Evolutionary conservation across 495 filamentous ascomycete species (phyloP), one percentile per base, ranked within the genome.

Genomic region (Acidomyces sp.): DNA sequence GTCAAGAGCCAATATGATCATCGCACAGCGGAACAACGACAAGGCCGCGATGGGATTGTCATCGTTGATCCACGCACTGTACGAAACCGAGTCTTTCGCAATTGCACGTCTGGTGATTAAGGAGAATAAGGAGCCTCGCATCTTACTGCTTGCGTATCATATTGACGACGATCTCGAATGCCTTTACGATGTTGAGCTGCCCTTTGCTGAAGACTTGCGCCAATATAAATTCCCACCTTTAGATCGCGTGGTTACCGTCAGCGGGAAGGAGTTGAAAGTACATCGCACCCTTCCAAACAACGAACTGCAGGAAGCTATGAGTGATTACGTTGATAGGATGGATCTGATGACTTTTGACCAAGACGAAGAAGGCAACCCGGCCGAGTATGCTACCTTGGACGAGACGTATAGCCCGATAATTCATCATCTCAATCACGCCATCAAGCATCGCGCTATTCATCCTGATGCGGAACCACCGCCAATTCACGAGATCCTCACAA

Each of bases 271-370:
- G 13, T 67, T 93, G 17, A 80, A 68, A 6, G 75, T 93, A 40
- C 90, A 99, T 61, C 78, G 87, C 12, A 80, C 92, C 48, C 70
- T 99, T 3, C 92, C 92, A 1, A 76, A 59, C n/a, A 67, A 78
- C 11, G 71, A 79, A 4, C 62, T 96, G 41, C 67, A 72, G 27
- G 57, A 77, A 24, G 78, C 84, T 1, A 93, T 96, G 88, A 78
- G 75, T 52, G 75, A 82, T 43, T 95, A 86, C 53, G 85, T 99
- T 2, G 84, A 95, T 52, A 75, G 70, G 28, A 96, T 99, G 92
- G 87, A 99, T 53, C 63, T 99, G 3, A 79, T 78, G 18, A 62
- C 49, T 0, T 71, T 70, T 38, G 68, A 61, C 17, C 64, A 60
- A 25, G 72, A 82, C 52, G 82, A 88, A 18, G 75, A 87, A 45